Evolutionary conservation across 805 yeast genomes (phyloP).

Genomic region (Metschnikowia santaceciliae): DNA sequence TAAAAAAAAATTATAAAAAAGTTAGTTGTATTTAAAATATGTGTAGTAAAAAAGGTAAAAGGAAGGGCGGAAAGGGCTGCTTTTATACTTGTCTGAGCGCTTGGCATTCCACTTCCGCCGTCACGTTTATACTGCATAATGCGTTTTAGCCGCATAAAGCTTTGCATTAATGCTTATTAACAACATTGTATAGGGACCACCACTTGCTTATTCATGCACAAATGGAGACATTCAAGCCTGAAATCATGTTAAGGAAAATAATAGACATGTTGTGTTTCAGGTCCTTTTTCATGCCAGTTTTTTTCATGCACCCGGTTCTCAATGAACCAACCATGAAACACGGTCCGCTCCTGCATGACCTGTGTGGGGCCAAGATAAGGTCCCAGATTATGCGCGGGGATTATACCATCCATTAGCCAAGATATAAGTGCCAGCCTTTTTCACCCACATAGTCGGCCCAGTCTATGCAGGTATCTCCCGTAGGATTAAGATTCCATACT

Average conservation of each 20-base stretch:
- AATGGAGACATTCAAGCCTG: no score
- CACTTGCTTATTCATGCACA: no score
- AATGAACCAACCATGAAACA: background rate
- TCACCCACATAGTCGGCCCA: slow-evolving; percentile 17
- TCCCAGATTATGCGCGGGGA: background rate
- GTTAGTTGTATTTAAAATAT: no score
- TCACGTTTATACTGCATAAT: background rate
- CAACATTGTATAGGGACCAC: background rate
- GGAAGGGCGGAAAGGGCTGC: no score
- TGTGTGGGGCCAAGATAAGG: no score
- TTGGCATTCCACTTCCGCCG: background rate
- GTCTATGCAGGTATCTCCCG: slow-evolving; percentile 15
- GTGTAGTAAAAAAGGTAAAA: no score
- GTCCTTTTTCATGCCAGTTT: no score
- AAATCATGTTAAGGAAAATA: no score
- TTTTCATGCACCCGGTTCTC: background rate
- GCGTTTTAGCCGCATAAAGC: background rate
- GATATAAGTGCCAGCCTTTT: slow-evolving; percentile 18
- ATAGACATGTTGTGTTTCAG: no score
- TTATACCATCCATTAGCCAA: slow-evolving; percentile 8
- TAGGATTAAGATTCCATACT: slow-evolving; percentile 16
- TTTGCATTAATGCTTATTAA: background rate
- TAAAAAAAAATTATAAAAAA: no score
- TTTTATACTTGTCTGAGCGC: background rate
- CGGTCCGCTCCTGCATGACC: no score